Base-by-base conservation (phyloP, 208 protist genomes). In the Lotmaria passim region DNA sequence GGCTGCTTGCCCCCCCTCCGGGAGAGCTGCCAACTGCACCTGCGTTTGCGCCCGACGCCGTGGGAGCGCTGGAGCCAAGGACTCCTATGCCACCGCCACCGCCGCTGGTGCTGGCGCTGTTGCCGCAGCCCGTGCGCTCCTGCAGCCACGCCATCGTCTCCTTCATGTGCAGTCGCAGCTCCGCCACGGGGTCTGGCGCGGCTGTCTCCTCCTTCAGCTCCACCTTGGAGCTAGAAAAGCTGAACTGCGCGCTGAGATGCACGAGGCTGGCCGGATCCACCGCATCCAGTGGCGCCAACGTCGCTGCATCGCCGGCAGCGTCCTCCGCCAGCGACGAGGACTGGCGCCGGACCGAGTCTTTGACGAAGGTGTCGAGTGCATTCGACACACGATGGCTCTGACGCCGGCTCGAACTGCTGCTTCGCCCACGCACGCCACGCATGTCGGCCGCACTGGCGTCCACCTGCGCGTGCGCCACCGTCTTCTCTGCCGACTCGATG, bases 211-310 rank as follows among this genome's bases (percentile, higher is more conserved):
- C 68, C 53, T 79, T 86, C 41, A 85, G 41, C 53, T 94, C 89
- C 33, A 75, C 55, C 8, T 67, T 78, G 1, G 89, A 79, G 64
- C 83, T 82, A 31, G 78, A 78, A 36, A 94, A 59, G 41, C 69
- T 67, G 4, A 91, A 17, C 38, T 78, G 73, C 46, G 82, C 80
- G 31, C 17, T 73, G 24, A 92, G 76, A 17, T 64, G 62, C 15
- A 92, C 62, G 15, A 24, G 7, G 14, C 15, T 31, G 24, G 53
- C 30, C 7, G 53, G 70, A 39, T 89, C 79, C 5, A 74, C 73
- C 3, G 55, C 41, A 69, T 93, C 83, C 6, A 93, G 65, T 41
- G 52, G 44, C 19, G 78, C 52, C 7, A 47, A 57, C 7, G 51
- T 17, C 2, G 60, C 41, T 17, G 23, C 62, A 43, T 57, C 62